phyloP scores from a whole-genome alignment of 805 yeast species.

The Cyberlindnera maritima region DNA sequence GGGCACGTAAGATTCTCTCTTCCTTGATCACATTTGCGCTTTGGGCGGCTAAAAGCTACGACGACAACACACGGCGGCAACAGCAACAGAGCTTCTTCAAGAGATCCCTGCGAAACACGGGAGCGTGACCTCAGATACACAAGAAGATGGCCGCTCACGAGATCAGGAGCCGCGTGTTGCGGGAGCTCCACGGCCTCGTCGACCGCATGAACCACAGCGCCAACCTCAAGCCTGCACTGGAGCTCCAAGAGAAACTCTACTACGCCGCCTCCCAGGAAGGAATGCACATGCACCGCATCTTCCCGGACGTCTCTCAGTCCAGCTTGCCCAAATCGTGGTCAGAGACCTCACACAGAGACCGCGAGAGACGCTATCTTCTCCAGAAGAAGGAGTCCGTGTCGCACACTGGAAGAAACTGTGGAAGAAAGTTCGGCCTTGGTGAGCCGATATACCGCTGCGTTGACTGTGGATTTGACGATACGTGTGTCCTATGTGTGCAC shows the following conservation, averaged over 20 bases:
- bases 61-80: no score
- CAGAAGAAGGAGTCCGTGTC: constrained; percentile 12
- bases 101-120: neutral
- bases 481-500: constrained; percentile 72
- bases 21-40: neutral
- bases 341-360: constrained; percentile 1
- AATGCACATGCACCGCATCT: constrained; percentile 31
- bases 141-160: neutral
- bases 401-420: constrained; percentile 67
- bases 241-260: constrained; percentile 22
- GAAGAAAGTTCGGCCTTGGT: constrained; percentile 55
- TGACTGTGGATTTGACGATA: constrained; percentile 75
- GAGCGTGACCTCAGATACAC: neutral
- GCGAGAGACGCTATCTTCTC: neutral
- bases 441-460: constrained; percentile 71
- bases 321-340: constrained; percentile 10
- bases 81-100: no score
- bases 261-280: constrained; percentile 40
- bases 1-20: constrained; percentile 2
- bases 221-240: constrained; percentile 2
- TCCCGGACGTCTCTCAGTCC: constrained; percentile 27
- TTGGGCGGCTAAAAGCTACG: neutral
- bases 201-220: constrained; percentile 4
- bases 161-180: constrained; percentile 8
- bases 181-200: constrained; percentile 8